Evolutionary conservation across 2,329 filamentous ascomycete species (phyloP).

Genomic region (Cryoendolithus antarcticus): DNA sequence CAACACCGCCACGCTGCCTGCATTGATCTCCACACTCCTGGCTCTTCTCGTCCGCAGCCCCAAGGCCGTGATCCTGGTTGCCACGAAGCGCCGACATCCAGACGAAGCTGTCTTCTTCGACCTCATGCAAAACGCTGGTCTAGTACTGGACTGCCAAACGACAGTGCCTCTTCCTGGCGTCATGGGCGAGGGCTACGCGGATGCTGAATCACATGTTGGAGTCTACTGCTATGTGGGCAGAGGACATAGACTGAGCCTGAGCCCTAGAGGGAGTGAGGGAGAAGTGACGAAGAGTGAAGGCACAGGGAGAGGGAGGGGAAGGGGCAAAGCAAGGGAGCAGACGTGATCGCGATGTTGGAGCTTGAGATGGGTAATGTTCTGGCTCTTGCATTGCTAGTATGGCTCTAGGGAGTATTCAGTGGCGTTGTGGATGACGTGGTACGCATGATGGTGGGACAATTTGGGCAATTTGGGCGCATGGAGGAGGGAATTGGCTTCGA

Average conservation of each 20-base stretch:
- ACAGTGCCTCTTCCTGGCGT: constrained; percentile 20
- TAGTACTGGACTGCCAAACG: constrained; percentile 19
- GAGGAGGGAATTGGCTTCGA: too few relatives aligned
- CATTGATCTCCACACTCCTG: constrained; percentile 46
- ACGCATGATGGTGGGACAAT: too few relatives aligned
- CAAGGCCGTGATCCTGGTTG: constrained; percentile 42
- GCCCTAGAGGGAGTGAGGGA: constrained; percentile 18
- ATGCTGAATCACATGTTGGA: constrained; percentile 23
- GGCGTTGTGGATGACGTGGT: too few relatives aligned
- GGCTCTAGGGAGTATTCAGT: too few relatives aligned
- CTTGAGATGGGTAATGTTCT: too few relatives aligned
- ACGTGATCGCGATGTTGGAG: too few relatives aligned
- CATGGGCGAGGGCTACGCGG: constrained; percentile 23
- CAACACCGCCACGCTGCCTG: constrained; percentile 53
- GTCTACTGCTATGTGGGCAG: constrained; percentile 22
- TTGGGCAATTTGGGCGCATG: too few relatives aligned
- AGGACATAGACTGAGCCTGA: constrained; percentile 19
- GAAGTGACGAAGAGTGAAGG: constrained; percentile 10
- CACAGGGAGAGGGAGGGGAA: too few relatives aligned
- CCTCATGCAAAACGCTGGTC: constrained; percentile 33
- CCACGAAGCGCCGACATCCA: constrained; percentile 55
- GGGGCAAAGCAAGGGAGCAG: too few relatives aligned
- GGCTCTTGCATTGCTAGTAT: too few relatives aligned
- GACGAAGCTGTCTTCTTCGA: constrained; percentile 56
- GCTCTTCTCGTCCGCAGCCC: constrained; percentile 37